Conservation (phyloP, 495 filamentous ascomycete species). For the Penicillium fimorum region DNA sequence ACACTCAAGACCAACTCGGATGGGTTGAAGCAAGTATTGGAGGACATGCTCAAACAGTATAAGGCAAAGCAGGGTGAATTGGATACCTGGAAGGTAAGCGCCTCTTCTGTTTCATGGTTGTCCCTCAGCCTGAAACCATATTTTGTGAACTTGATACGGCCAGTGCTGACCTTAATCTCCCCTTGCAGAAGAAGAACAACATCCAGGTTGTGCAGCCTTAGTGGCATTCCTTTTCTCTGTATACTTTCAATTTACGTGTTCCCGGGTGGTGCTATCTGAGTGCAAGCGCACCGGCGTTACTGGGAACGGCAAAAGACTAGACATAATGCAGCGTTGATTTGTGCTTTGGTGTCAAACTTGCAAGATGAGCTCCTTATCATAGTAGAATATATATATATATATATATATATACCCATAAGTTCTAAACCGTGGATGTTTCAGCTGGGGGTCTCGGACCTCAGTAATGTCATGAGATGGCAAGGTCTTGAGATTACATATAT, state of each 20-base stretch:
- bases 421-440: background rate
- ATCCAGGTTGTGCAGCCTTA: constrained; percentile 90
- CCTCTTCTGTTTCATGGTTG: background rate
- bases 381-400: too few relatives aligned
- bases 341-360: constrained; percentile 10
- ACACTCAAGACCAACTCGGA: constrained; percentile 92
- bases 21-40: constrained; percentile 91
- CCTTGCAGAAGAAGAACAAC: constrained; percentile 91
- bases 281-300: constrained; percentile 23
- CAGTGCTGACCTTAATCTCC: constrained; percentile 9
- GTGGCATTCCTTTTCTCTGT: constrained; percentile 13
- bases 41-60: constrained; percentile 95
- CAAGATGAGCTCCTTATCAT: constrained; percentile 4
- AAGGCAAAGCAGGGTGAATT: constrained; percentile 91
- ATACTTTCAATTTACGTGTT: constrained; percentile 17
- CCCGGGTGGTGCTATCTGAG: constrained; percentile 3
- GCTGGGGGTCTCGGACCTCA: background rate
- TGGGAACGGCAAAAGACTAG: constrained; percentile 23
- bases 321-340: constrained; percentile 26
- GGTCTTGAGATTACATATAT: background rate
- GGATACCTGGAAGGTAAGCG: constrained; percentile 94
- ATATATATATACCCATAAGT: constrained; percentile 5
- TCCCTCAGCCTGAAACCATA: background rate
- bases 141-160: background rate
- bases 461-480: background rate